Evolutionary conservation across 768 basidiomycete genomes (phyloP).

Genomic region (Calocybe gangraenosa): DNA sequence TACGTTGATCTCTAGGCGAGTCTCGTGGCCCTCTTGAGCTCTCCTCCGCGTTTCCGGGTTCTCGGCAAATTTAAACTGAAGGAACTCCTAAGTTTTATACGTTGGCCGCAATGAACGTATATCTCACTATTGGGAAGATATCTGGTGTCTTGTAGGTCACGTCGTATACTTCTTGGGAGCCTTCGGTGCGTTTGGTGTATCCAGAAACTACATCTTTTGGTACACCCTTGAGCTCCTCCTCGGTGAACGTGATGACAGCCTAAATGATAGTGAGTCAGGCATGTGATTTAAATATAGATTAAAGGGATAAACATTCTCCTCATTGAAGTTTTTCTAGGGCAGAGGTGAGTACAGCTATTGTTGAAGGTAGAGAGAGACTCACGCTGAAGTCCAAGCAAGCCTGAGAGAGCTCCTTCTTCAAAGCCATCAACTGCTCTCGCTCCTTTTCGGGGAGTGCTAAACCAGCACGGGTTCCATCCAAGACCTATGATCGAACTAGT

Average conservation of each 20-base stretch:
- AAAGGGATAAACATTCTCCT: slow-evolving; percentile 57
- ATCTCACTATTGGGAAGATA: slow-evolving; percentile 70
- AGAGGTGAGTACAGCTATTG: slow-evolving; percentile 2
- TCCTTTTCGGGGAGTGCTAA: slow-evolving; percentile 66
- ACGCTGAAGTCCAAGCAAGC: slow-evolving; percentile 78
- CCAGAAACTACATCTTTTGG: slow-evolving; percentile 77
- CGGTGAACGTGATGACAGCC: slow-evolving; percentile 62
- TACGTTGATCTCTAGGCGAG: slow-evolving; percentile 63
- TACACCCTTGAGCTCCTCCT: slow-evolving; percentile 75
- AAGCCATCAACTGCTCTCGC: slow-evolving; percentile 45
- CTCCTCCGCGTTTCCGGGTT: slow-evolving; percentile 62
- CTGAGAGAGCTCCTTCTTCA: slow-evolving; percentile 78
- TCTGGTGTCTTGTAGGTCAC: slow-evolving; percentile 83
- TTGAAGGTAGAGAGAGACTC: slow-evolving; percentile 22
- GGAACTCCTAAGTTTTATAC: neutral
- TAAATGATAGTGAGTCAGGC: slow-evolving; percentile 23
- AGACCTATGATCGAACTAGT: slow-evolving; percentile 31
- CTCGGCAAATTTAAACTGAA: slow-evolving; percentile 76
- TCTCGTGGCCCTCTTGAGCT: slow-evolving; percentile 67
- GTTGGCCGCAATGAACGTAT: neutral
- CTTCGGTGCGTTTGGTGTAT: slow-evolving; percentile 62
- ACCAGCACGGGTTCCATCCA: slow-evolving; percentile 79
- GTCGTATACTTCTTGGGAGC: slow-evolving; percentile 56
- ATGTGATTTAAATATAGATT: neutral
- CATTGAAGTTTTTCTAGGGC: slow-evolving; percentile 80